Evolutionary conservation across 1,284 basidiomycete genomes (phyloP), one percentile per base, ranked within the genome.

Genomic region (Hymenochaete sp.): DNA sequence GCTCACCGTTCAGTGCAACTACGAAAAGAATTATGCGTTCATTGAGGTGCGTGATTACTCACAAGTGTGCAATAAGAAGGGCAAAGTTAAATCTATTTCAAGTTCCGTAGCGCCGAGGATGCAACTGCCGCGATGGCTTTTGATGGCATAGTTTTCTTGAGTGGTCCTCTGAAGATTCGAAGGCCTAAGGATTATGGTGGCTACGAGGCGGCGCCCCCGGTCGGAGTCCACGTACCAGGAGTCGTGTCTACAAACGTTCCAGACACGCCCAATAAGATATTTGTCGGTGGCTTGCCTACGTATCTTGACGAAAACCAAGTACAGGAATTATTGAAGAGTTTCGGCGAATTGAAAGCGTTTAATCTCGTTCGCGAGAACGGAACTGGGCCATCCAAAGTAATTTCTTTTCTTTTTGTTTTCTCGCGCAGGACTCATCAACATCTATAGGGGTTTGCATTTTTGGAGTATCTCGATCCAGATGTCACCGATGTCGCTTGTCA

Each of bases 281-380:
- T 97, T 57, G 86, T 99, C 51, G 96, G 96, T 42, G 95, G 93
- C 47, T 69, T 99, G 44, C 96, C 96, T 13, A 79, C 87, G 14
- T 97, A 98, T 64, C 77, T 98, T 29, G 91, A 88, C 55, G 93
- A 97, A 63, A 95, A 97, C 56, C 93, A 98, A 67, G 93, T 98
- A 45, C 90, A 93, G 78, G 96, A 98, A 64, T 64, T 99, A 29
- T 72, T 99, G 51, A 96, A 93, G 71, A 89, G 85, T 58, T 99
- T 99, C 61, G 96, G 96, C 51, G 95, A 98, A 55, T 74, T 98
- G 44, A 91, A 90, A 61, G 90, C 90, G 2, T 98, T 99, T 77
- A 98, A 98, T 60, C 75, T 99, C 47, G 95, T 99, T 52, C 85
- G 95, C 54, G 96, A 99, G 61, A 88, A 85, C 51, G 82, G 83